These are phyloP conservation scores for Euptelea pleiosperma DNA, from an alignment of 164 flowering plant species.

Conservation along the genomic window DNA sequence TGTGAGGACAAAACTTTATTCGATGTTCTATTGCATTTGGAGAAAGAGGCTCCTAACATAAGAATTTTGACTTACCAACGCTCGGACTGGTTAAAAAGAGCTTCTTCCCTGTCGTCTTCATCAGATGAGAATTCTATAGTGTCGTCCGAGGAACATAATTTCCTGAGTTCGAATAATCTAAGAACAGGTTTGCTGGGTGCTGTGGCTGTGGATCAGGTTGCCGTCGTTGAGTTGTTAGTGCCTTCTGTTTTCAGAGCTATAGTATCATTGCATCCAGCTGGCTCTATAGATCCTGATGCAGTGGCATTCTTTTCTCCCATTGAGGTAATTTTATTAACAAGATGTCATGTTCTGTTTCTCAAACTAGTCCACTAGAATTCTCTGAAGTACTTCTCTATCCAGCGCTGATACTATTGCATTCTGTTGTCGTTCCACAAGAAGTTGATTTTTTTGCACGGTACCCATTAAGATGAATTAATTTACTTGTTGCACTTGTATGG, in stretches of 20 bases:
- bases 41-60: conserved; percentile 56
- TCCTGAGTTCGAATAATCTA: conserved; percentile 39
- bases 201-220: conserved; percentile 49
- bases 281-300: conserved; percentile 84
- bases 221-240: conserved; percentile 69
- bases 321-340: conserved; percentile 55
- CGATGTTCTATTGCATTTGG: conserved; percentile 46
- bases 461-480: no score
- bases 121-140: conserved; percentile 44
- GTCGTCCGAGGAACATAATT: conserved; percentile 43
- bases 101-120: conserved; percentile 50
- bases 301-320: conserved; percentile 98
- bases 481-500: no score
- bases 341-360: not conserved
- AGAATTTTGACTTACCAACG: conserved; percentile 66
- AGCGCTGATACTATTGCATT: no score
- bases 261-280: conserved; percentile 85
- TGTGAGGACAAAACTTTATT: conserved; percentile 48
- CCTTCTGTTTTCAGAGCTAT: conserved; percentile 84
- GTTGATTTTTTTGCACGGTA: no score
- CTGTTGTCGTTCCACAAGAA: no score
- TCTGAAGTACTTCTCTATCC: no score
- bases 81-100: conserved; percentile 80
- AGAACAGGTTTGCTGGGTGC: conserved; percentile 33
- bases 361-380: no score